Conservation (phyloP, 2,329 filamentous ascomycete genomes). For the Trichoderma oligosporum region DNA sequence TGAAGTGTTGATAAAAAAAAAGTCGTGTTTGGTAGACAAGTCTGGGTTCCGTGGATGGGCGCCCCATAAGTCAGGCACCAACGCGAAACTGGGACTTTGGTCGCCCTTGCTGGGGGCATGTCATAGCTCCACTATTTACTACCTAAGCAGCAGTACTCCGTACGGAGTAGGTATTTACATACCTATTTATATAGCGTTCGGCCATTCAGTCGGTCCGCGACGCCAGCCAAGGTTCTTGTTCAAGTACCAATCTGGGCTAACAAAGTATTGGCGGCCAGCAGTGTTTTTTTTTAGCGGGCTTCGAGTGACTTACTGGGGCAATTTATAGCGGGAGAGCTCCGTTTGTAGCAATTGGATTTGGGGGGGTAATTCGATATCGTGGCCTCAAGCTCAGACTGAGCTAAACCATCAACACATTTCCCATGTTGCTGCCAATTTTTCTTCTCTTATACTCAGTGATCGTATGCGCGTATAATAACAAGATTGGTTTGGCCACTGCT, state of each 20-base stretch:
- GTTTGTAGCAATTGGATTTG: not conserved
- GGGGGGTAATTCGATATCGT: constrained; percentile 22
- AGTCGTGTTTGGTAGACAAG: constrained; percentile 26
- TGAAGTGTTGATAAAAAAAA: constrained; percentile 33
- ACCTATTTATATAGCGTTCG: too few relatives aligned
- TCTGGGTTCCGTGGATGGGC: constrained; percentile 20
- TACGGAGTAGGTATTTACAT: too few relatives aligned
- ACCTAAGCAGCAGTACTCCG: too few relatives aligned
- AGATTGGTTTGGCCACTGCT: constrained; percentile 5
- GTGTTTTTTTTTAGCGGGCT: not conserved
- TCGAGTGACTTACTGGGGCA: constrained; percentile 6
- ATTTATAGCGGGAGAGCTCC: constrained; percentile 14
- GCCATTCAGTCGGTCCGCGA: constrained; percentile 24
- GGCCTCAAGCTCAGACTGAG: constrained; percentile 21
- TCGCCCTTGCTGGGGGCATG: not conserved
- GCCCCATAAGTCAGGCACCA: constrained; percentile 35
- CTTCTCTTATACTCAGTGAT: not conserved
- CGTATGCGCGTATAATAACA: not conserved
- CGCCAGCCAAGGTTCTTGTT: constrained; percentile 9
- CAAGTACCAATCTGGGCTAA: not conserved
- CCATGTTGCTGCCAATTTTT: not conserved
- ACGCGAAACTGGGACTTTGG: constrained; percentile 16
- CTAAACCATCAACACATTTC: not conserved
- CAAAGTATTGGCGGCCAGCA: not conserved
- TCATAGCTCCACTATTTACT: constrained; percentile 11